These are phyloP conservation scores for Macrophomina tecta DNA, from an alignment of 2,329 filamentous ascomycete genomes.

Conservation along the genomic window DNA sequence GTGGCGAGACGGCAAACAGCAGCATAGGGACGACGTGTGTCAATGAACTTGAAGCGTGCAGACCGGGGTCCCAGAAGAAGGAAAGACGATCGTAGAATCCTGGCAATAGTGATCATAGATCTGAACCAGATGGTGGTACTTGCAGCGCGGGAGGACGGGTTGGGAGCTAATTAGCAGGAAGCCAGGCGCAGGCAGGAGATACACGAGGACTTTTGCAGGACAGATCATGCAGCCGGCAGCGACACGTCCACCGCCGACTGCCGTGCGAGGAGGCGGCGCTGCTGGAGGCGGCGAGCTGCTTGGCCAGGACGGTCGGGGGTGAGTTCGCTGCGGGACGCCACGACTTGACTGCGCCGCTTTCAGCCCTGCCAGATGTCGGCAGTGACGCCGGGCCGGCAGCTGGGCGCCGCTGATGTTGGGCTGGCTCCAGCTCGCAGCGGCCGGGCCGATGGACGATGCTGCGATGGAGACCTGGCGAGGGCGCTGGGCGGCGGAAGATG, in stretches of 20 bases:
- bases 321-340: conserved; percentile 1
- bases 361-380: conserved; percentile 19
- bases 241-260: conserved; percentile 22
- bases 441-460: background rate
- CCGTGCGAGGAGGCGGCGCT: conserved; percentile 15
- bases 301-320: background rate
- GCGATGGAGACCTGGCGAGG: background rate
- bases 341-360: background rate
- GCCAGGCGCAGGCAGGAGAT: conserved; percentile 20
- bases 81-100: conserved; percentile 23
- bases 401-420: background rate
- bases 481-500: background rate
- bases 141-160: conserved; percentile 18
- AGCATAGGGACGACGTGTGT: conserved; percentile 18
- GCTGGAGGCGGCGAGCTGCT: background rate
- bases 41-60: conserved; percentile 24
- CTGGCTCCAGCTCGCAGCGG: background rate
- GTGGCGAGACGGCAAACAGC: conserved; percentile 20
- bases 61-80: conserved; percentile 18
- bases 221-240: conserved; percentile 21
- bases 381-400: background rate
- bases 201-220: conserved; percentile 28
- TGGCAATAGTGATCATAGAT: conserved; percentile 22
- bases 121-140: conserved; percentile 24
- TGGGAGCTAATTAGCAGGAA: conserved; percentile 21